Base-by-base conservation (phyloP, 257 asterid genomes). In the Nicotiana otophora region DNA sequence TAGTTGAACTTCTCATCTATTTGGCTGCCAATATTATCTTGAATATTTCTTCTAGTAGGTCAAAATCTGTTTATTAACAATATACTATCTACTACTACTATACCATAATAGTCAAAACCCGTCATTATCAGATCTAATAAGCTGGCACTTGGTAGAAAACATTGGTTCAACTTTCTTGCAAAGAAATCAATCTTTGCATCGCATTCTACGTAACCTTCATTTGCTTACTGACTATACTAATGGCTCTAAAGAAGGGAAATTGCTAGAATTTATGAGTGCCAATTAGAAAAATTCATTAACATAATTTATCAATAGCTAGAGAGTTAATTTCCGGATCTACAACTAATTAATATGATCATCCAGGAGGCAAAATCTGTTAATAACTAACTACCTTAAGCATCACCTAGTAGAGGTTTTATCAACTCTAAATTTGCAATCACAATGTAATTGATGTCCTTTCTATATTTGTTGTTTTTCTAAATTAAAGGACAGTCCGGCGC, bases 1-100 rank as follows among this genome's bases (percentile, higher is more conserved):
- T 84, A 31, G 87, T 82, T 84, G 74, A 86, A 81, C 86, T 64
- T 80, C 84, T 86, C 84, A 74, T 74, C 88, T 28, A 79, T n/a
- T 78, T 67, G 3, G n/a, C 20, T 68, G 31, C 14, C 60, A 42
- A 72, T 70, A 70, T 42, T 39, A 42, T 42, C 36, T 46, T 42
- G 78, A 72, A 72, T 11, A 5, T 72, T 33, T 34, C 67, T 31
- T 33, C 4, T 20, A 60, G 28, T 19, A 0, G 11, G 11, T 42
- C 11, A 42, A 42, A 42, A 42, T 42, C 51, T 2, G 51, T 42
- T 8, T 42, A 42, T 42, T 42, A 42, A 42, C 51, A 42, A 42
- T 42, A 42, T 42, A 42, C 51, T 42, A 42, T 42, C 51, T 42
- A 42, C 11, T 8, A 39, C 10, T 39, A 42, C 51, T 42, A 42